A percentile compares a stretch with the other conserved stretches of the same genome.
phyloP scores from a whole-genome alignment of 2,329 filamentous ascomycete species.

The Venturia oleaginea region DNA sequence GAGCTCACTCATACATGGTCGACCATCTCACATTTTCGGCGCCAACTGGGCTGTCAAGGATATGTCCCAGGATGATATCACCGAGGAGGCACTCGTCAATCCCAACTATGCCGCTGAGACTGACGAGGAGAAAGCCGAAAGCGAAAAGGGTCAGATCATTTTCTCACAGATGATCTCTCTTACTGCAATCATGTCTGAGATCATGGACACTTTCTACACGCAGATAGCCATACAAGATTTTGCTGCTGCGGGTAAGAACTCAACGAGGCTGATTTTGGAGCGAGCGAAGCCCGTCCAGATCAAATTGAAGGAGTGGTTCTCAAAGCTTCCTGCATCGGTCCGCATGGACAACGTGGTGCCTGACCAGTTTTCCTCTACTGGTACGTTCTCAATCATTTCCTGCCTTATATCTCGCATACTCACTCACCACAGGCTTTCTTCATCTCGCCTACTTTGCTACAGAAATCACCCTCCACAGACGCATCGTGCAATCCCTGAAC shows the following conservation, averaged over 20 bases:
- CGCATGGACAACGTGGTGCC: slow-evolving; percentile 53
- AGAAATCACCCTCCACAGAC: slow-evolving; percentile 64
- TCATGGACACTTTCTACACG: slow-evolving; percentile 76
- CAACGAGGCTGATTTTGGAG: slow-evolving; percentile 62
- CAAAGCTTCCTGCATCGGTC: slow-evolving; percentile 51
- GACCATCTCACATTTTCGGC: slow-evolving; percentile 65
- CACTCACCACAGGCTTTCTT: slow-evolving; percentile 46
- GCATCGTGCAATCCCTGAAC: slow-evolving; percentile 15
- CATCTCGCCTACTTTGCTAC: slow-evolving; percentile 90
- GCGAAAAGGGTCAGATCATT: slow-evolving; percentile 58
- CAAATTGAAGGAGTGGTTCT: slow-evolving; percentile 75
- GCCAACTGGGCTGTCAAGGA: slow-evolving; percentile 68
- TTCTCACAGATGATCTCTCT: slow-evolving; percentile 70
- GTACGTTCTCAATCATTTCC: slow-evolving; percentile 19
- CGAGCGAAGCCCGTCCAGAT: slow-evolving; percentile 75
- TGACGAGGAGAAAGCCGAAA: slow-evolving; percentile 52
- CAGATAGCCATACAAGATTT: slow-evolving; percentile 65
- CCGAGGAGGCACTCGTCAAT: slow-evolving; percentile 54
- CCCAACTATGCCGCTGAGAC: slow-evolving; percentile 22
- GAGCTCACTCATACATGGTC: slow-evolving; percentile 76
- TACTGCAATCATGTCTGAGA: slow-evolving; percentile 67
- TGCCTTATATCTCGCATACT: neutral
- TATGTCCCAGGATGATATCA: slow-evolving; percentile 60
- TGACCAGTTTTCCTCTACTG: slow-evolving; percentile 35
- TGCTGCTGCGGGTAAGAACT: slow-evolving; percentile 55